Evolutionary conservation across 345 rosid species (phyloP).

Genomic region (Corchorus capsularis): DNA sequence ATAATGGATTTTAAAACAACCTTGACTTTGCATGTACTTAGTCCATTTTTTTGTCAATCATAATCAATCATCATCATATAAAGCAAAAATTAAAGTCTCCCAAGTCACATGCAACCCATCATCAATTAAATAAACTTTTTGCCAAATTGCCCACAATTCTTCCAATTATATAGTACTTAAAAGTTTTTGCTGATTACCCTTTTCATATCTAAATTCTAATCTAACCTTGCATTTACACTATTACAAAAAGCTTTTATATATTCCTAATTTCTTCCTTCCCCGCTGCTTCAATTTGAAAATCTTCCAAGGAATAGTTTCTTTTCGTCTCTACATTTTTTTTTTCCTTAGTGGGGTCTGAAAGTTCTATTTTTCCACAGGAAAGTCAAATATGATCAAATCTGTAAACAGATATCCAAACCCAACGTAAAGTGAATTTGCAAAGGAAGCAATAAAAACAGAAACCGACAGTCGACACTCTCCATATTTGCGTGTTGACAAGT

Average conservation of each 20-base stretch:
- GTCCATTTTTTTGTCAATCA: slow-evolving; percentile 2
- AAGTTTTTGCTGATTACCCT: neutral
- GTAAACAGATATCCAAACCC: slow-evolving; percentile 13
- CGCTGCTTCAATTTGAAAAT: slow-evolving; percentile 9
- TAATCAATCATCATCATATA: slow-evolving; percentile 30
- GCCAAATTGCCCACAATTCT: neutral
- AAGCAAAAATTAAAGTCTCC: slow-evolving; percentile 8
- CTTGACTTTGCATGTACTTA: slow-evolving; percentile 23
- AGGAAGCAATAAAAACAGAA: slow-evolving; percentile 3
- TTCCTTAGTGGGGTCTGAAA: slow-evolving; percentile 1
- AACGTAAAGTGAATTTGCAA: neutral
- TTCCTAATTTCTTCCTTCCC: neutral
- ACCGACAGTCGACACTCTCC: slow-evolving; percentile 37
- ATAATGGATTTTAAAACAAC: neutral
- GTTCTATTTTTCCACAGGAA: neutral
- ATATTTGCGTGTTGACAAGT: slow-evolving; percentile 36
- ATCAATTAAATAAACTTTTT: slow-evolving; percentile 6
- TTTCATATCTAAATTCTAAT: neutral
- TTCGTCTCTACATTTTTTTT: neutral
- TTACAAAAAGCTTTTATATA: neutral
- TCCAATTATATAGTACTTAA: neutral
- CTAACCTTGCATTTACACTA: slow-evolving; percentile 17
- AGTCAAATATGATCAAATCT: slow-evolving; percentile 38
- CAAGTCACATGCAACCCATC: slow-evolving; percentile 34
- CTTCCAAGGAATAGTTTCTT: no score